Percentiles rank a stretch among this genome's conserved stretches.
Evolutionary conservation across 2,329 filamentous ascomycete species (phyloP).

Genomic region (Verticillium isaacii): DNA sequence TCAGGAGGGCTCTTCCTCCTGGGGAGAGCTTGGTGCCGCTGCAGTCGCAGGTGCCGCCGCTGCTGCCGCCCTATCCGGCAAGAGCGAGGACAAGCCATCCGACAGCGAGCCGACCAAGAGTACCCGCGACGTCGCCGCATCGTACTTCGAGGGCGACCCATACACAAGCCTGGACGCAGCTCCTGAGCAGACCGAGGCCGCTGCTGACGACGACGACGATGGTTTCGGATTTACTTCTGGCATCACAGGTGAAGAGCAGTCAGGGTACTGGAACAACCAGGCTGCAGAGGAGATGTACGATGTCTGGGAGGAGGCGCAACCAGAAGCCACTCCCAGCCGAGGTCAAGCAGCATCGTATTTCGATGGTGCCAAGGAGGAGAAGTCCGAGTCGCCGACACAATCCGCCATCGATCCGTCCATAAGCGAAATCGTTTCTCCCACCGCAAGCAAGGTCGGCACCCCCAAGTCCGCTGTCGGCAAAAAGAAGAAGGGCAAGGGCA

Average conservation of each 20-base stretch:
- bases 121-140: background rate
- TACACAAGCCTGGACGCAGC: background rate
- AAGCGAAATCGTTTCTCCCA: background rate
- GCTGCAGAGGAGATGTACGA: background rate
- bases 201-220: background rate
- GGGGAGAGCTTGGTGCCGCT: background rate
- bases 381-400: background rate
- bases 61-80: background rate
- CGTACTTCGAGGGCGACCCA: background rate
- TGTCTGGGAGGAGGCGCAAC: background rate
- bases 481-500: constrained; percentile 28
- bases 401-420: background rate
- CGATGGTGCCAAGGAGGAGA: constrained; percentile 4
- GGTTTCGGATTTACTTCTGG: background rate
- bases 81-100: background rate
- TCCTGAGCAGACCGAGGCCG: background rate
- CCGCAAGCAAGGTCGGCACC: background rate
- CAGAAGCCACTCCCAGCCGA: background rate
- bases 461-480: constrained; percentile 22
- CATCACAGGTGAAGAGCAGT: background rate
- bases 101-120: background rate
- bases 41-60: background rate
- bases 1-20: background rate
- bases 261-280: background rate
- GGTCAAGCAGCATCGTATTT: constrained; percentile 15